Base-by-base conservation (phyloP, 2,329 filamentous ascomycete genomes). In the Microsporum ferrugineum region DNA sequence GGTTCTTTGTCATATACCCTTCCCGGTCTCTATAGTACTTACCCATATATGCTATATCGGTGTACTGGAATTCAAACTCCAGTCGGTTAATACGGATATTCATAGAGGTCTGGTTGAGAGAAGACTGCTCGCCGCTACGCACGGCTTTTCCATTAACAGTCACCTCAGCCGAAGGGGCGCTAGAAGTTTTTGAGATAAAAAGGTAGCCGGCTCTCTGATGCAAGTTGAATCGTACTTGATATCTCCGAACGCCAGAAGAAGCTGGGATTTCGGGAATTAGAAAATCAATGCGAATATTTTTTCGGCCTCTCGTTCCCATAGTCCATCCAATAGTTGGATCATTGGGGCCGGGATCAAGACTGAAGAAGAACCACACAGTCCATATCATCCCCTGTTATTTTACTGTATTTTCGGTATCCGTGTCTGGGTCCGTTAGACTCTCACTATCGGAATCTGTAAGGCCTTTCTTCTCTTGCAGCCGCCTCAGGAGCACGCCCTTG, bases 201-300 rank as follows among this genome's bases (percentile, higher is more conserved):
- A 56, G 47, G 12, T 51, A 17, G 47, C 47, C 47, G 6, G 47
- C 29, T 8, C 2, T 51, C 31, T 27, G 7, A 4, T 55, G 8
- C 17, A 55, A 56, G 47, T 55, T 56, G 34, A 60, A 60, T 29
- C 45, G 58, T 17, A 47, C 45, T 31, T 60, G 58, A 17, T 39
- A 39, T 7, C 38, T 12, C 38, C 47, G 5, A 17, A 27, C 6
- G 2, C 47, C 38, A 12, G 10, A 6, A 5, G 34, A 36, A 36
- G 38, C 38, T 39, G 38, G 1, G 8, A 12, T 39, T 12, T 3
- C 10, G 5, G 38, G 38, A 39, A 39, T 7, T 12, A 39, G 8
- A 39, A 10, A 39, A 12, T 39, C 38, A 6, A 12, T 39, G 14
- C 3, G 3, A 3, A 39, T 12, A 3, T 12, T 12, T 39, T 12